Evolutionary conservation across 2,329 filamentous ascomycete species (phyloP), one percentile per base, ranked within the genome.

Genomic region (Lecanicillium sp.): DNA sequence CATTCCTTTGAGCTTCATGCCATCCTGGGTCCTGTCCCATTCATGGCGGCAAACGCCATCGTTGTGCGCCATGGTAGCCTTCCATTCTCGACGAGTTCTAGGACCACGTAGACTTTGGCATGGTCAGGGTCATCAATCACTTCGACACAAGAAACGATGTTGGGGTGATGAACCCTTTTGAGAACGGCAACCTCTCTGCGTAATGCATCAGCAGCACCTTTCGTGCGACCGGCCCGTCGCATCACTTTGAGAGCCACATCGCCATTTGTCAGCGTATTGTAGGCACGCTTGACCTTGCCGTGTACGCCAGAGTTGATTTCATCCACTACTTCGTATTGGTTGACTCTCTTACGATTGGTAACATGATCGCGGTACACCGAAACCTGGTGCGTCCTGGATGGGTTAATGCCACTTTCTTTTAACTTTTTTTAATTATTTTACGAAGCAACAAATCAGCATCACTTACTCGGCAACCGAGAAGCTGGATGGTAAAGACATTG

Each of bases 231-330:
- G 10, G 12, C 23, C 9, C 39, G 39, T n/a, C 39, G 39, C 15
- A 42, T 42, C 5, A 30, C 24, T 30, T 42, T 42, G 23, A 42
- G 4, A 19, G 39, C 39, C 10, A 29, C 39, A 6, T 29, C 21
- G 5, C 3, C n/a, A 15, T 23, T 23, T 10, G 39, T 42, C 21
- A 27, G 23, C n/a, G 14, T 42, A 42, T 42, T 23, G 39, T 42
- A 23, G 7, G 39, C 39, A 29, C 10, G 39, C 12, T 30, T 42
- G 6, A 42, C 39, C 39, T 42, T 42, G 12, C 39, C 39, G n/a
- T 27, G 39, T 42, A 29, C 23, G 39, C 39, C 39, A 42, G 6
- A n/a, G 39, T n/a, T 42, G 6, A 42, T 42, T 8, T 42, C 39
- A 30, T 23, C 23, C 3, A 42, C 39, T 9, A 42, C 5, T 42